Base-by-base conservation (phyloP, 2,329 filamentous ascomycete genomes). In the Colletotrichum sp. region DNA sequence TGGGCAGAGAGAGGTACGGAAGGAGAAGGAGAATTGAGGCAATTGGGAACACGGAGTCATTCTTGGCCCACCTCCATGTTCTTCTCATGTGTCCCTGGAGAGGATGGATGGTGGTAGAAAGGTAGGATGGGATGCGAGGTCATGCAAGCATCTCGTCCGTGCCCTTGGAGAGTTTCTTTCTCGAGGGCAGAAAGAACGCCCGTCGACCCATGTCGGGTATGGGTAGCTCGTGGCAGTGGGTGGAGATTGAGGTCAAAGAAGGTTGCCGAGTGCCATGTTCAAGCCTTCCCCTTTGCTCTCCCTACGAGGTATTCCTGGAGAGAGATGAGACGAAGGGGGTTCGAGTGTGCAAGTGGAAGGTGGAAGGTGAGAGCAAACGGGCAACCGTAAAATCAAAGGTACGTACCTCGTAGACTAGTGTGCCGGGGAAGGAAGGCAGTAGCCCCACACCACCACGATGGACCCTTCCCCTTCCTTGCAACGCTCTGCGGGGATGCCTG, bases 401-500 rank as follows among this genome's bases (percentile, higher is more conserved):
- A 73, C 67, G 49, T 71, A 71, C 59, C 7, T 44, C 32, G 12
- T 29, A 25, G 25, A 8, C 7, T 29, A n/a, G 44, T 27, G 32
- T 62, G 2, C 34, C 19, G 15, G 11, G 9, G 32, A n/a, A 52
- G 32, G 44, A 52, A 52, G 44, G 44, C 16, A 3, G 29, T 2
- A 3, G 9, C 22, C 59, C 57, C 59, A 63, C 66, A 52, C 62
- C 55, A 61, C 29, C 63, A 61, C 25, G 52, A 44, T 39, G 32
- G 61, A 69, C 49, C 59, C 71, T 36, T 74, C 44, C 44, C 59
- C 71, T 36, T 74, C 44, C 44, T 52, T 74, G 64, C 15, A 13
- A 8, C 5, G 12, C 15, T 36, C 52, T 77, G 75, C 67, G 67
- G 71, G 32, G 67, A 64, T 77, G 75, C 75, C 75, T 77, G 75